These are phyloP conservation scores for Phylloporus sp. DNA, from an alignment of 768 basidiomycete species.

Conservation along the genomic window DNA sequence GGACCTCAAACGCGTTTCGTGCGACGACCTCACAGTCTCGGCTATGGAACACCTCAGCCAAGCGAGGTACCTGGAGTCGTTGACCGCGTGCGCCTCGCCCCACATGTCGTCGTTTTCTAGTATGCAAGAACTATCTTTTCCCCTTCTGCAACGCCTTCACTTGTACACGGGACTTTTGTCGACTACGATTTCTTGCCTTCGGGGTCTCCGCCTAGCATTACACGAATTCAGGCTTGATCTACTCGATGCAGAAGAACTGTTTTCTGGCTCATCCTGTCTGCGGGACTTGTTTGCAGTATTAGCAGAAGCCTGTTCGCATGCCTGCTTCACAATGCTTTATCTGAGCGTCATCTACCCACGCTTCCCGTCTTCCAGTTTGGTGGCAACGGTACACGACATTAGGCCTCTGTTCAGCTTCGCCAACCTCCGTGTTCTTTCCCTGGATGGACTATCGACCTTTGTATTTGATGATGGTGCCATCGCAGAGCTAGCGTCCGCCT, in stretches of 20 bases:
- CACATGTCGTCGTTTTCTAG: constrained; percentile 8
- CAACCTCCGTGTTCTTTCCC: constrained; percentile 8
- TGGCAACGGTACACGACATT: constrained; percentile 6
- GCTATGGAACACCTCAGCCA: constrained; percentile 19
- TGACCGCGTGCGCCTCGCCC: constrained; percentile 12
- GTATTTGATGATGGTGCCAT: constrained; percentile 16
- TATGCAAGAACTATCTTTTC: background rate
- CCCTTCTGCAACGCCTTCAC: constrained; percentile 16
- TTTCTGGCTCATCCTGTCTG: constrained; percentile 3
- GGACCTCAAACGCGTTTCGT: constrained; percentile 14
- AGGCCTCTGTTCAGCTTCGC: constrained; percentile 14
- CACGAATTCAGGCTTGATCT: constrained; percentile 20
- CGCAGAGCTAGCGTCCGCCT: constrained; percentile 10
- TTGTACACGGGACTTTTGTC: constrained; percentile 16
- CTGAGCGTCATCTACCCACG: constrained; percentile 15
- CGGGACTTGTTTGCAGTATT: constrained; percentile 12
- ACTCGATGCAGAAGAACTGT: constrained; percentile 15
- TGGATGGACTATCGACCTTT: constrained; percentile 17
- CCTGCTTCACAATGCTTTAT: constrained; percentile 7
- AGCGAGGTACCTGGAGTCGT: constrained; percentile 10
- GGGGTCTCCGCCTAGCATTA: constrained; percentile 7
- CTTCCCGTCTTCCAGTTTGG: background rate
- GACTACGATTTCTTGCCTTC: constrained; percentile 5
- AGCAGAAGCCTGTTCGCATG: constrained; percentile 9
- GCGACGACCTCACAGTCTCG: constrained; percentile 17